phyloP scores from a whole-genome alignment of 805 yeast genomes.

The Myxozyma vanderwaltii region DNA sequence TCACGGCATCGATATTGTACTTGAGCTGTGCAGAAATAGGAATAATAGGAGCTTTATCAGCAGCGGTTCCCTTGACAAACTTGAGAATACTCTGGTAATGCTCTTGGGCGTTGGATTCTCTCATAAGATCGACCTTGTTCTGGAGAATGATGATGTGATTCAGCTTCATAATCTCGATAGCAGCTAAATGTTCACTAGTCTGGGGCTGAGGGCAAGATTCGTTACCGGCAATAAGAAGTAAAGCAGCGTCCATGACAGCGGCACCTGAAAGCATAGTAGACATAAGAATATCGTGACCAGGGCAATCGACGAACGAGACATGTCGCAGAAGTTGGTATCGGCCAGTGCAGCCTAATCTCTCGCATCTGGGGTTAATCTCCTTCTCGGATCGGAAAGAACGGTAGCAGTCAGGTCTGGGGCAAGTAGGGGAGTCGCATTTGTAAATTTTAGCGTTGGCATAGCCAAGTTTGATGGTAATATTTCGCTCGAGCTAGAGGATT shows the following conservation, averaged over 20 bases:
- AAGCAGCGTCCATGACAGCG: conserved; percentile 99
- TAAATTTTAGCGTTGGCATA: conserved; percentile 98
- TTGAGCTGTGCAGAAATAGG: conserved; percentile 99
- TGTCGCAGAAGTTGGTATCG: conserved; percentile 91
- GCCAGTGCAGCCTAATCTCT: conserved; percentile 83
- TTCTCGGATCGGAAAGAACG: conserved; percentile 91
- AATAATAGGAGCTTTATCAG: conserved; percentile 98
- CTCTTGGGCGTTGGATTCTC: conserved; percentile 93
- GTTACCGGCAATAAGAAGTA: conserved; percentile 93
- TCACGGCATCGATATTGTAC: conserved; percentile 97
- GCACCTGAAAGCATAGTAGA: conserved; percentile 99
- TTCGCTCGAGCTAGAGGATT: conserved; percentile 70
- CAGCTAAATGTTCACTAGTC: conserved; percentile 98
- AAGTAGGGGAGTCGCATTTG: conserved; percentile 79
- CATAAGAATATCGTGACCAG: conserved; percentile 99
- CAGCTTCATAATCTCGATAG: conserved; percentile 98
- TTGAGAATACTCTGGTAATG: conserved; percentile 90
- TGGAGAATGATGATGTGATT: conserved; percentile 95
- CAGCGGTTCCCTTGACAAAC: conserved; percentile 96
- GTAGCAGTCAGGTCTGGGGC: conserved; percentile 95
- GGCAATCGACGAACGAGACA: conserved; percentile 98
- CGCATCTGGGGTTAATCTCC: conserved; percentile 92
- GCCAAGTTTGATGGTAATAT: conserved; percentile 96
- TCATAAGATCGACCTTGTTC: conserved; percentile 97
- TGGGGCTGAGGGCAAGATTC: conserved; percentile 99